A percentile compares a stretch with the other conserved stretches of the same genome.
phyloP scores from a whole-genome alignment of 225 moss, liverwort and hornwort species.

The Takakia lepidozioides region DNA sequence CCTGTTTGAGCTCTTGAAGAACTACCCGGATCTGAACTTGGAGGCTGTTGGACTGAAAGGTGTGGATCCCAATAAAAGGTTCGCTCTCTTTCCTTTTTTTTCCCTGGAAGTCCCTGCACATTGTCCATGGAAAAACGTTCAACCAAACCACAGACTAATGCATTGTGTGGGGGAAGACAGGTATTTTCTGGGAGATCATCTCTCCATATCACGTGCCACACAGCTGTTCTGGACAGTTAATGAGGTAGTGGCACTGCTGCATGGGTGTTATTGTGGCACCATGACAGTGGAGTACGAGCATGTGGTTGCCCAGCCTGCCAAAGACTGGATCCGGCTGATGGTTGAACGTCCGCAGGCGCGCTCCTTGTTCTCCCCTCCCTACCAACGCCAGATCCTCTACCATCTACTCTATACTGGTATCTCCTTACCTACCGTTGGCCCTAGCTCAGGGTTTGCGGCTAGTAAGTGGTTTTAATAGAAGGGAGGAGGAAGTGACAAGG shows the following conservation, averaged over 20 bases:
- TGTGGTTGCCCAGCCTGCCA: constrained; percentile 40
- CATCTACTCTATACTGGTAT: constrained; percentile 53
- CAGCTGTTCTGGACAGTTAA: constrained; percentile 60
- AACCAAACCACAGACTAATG: too few relatives aligned
- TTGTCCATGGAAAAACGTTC: too few relatives aligned
- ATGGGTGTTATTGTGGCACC: constrained; percentile 47
- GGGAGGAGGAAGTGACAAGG: too few relatives aligned
- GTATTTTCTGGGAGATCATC: constrained; percentile 46
- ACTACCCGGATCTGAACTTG: constrained; percentile 45
- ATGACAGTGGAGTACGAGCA: constrained; percentile 52
- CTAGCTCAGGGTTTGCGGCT: too few relatives aligned
- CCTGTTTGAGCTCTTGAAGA: constrained; percentile 33
- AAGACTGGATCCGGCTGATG: constrained; percentile 62
- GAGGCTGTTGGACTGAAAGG: constrained; percentile 51
- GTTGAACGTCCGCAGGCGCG: constrained; percentile 60
- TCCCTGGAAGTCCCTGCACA: too few relatives aligned
- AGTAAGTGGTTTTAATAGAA: too few relatives aligned
- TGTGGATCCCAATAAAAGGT: constrained; percentile 54
- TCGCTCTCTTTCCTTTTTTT: too few relatives aligned
- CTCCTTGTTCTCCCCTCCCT: constrained; percentile 39
- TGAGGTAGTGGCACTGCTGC: constrained; percentile 45
- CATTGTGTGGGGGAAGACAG: constrained; percentile 15
- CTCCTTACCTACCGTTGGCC: too few relatives aligned
- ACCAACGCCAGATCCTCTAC: constrained; percentile 45
- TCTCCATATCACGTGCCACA: constrained; percentile 42